Evolutionary conservation across 1,284 basidiomycete species (phyloP), one percentile per base, ranked within the genome.

Genomic region (Cryptococcus sp.): DNA sequence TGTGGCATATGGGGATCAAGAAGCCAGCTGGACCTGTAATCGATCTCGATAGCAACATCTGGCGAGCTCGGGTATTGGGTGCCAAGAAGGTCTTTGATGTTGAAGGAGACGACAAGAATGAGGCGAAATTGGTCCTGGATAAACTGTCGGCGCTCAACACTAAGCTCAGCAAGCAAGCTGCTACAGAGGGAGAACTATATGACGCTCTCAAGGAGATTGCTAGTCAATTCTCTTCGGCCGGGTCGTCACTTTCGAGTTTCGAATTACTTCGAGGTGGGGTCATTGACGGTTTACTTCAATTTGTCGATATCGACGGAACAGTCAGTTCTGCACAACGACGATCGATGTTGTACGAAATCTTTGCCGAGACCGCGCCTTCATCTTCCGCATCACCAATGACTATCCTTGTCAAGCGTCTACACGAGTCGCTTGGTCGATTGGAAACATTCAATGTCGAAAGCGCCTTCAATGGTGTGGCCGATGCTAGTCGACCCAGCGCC

Each of bases 381-480:
- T 75, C 74, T 2, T 62, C 64, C 2, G 66, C 67, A 1, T 83
- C 84, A 0, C 85, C 91, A 0, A 82, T 93, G 39, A 74, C 83
- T 1, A 80, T 85, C n/a, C 82, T 97, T 32, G 89, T 96, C 50
- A 96, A 93, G 80, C 91, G 93, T 57, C 73, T 97, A 41, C 93
- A 97, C 71, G 93, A 97, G 74, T 88, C 86, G 65, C 76, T 97
- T 23, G 94, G 92, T 9, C 79, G 91, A 58, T 86, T 94, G 81
- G 92, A 97, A 70, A 85, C 84, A n/a, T 94, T 93, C 59, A 90
- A 96, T 46, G 93, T 97, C 2, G 82, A 88, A 48, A 91, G 89
- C 0, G 87, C 93, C 3, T 72, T 73, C 52, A 64, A 64, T 22
- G 69, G 67, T 5, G 34, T 60, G 4, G 46, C 55, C 22, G 67